Conservation (phyloP, 768 basidiomycete genomes). For the Tylopilus sp. region DNA sequence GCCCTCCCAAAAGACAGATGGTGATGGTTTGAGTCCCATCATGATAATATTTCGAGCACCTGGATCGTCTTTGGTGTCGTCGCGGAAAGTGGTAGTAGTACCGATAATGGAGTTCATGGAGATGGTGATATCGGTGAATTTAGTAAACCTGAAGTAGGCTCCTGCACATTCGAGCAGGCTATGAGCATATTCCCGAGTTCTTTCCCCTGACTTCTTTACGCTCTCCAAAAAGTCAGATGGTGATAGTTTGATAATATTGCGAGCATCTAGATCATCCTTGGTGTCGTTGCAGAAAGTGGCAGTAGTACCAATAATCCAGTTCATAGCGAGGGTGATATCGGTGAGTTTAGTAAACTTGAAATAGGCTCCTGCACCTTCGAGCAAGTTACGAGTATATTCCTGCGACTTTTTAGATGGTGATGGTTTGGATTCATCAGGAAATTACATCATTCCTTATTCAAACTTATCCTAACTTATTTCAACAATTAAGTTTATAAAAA, state of each 20-base stretch:
- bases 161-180: conserved; percentile 1
- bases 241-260: background rate
- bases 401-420: too few relatives aligned
- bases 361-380: background rate
- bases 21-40: too few relatives aligned
- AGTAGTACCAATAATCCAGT: conserved; percentile 5
- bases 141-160: background rate
- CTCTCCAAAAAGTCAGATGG: conserved; percentile 11
- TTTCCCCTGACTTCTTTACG: background rate
- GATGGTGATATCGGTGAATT: background rate
- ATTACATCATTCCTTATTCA: too few relatives aligned
- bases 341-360: conserved; percentile 5
- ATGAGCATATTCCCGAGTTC: conserved; percentile 5
- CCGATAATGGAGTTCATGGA: conserved; percentile 8
- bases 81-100: conserved; percentile 8
- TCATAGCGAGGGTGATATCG: conserved; percentile 1
- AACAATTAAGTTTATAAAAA: too few relatives aligned
- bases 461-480: too few relatives aligned
- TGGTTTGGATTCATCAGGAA: too few relatives aligned
- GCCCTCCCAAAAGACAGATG: conserved; percentile 10
- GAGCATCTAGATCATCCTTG: conserved; percentile 3
- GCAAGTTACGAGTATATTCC: too few relatives aligned
- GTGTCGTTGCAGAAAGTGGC: conserved; percentile 9
- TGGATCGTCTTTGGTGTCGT: conserved; percentile 1
- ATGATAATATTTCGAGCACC: background rate